These are phyloP conservation scores for Keqinozyma sinolaborantium DNA, from an alignment of 1,139 yeast genomes.

Conservation along the genomic window DNA sequence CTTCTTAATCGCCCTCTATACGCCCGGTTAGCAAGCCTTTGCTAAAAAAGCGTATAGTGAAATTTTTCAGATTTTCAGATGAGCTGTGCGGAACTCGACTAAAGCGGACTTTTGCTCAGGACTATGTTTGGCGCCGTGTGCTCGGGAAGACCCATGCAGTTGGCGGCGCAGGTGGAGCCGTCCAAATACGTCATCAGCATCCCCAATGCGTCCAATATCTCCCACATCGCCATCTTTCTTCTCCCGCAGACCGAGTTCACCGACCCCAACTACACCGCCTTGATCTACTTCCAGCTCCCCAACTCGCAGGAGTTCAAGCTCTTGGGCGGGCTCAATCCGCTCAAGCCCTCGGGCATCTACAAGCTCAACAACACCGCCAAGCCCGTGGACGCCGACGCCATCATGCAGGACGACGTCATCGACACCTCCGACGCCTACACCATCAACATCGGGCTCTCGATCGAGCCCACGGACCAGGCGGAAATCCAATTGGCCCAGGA, in stretches of 20 bases:
- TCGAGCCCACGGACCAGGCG: constrained; percentile 71
- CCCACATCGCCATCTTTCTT: constrained; percentile 72
- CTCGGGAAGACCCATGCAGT: constrained; percentile 53
- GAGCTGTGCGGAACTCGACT: too few relatives aligned
- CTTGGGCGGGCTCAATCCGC: constrained; percentile 69
- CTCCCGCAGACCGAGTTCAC: constrained; percentile 63
- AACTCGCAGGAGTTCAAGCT: constrained; percentile 63
- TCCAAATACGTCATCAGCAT: constrained; percentile 61
- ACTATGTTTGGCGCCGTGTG: constrained; percentile 60
- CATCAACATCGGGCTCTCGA: constrained; percentile 79
- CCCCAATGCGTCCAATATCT: constrained; percentile 59
- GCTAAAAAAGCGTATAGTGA: background rate
- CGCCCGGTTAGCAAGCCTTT: background rate
- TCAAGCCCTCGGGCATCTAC: constrained; percentile 90
- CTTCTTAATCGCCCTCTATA: constrained; percentile 8
- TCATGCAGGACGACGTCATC: constrained; percentile 27
- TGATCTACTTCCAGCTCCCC: constrained; percentile 86
- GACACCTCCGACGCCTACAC: constrained; percentile 25
- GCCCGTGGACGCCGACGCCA: constrained; percentile 19
- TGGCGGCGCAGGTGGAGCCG: constrained; percentile 60
- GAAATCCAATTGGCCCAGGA: constrained; percentile 29
- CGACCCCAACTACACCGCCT: constrained; percentile 72
- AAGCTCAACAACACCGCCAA: constrained; percentile 52
- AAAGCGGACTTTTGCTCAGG: too few relatives aligned
- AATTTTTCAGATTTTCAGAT: too few relatives aligned